These are phyloP conservation scores for Lentinula guzmanii DNA, from an alignment of 768 basidiomycete genomes.

Conservation along the genomic window DNA sequence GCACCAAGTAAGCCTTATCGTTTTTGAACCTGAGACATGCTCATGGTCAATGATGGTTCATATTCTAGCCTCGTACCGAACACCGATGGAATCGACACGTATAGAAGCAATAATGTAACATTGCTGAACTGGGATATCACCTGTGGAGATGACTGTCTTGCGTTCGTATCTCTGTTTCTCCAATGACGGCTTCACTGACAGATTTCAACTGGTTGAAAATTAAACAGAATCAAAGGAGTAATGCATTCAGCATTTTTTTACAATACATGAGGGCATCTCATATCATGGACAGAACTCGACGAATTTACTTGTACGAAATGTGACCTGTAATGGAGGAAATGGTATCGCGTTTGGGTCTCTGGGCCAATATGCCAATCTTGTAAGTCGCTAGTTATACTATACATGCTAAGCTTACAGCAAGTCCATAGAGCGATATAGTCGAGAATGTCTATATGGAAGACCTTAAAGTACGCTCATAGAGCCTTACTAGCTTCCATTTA, in stretches of 20 bases:
- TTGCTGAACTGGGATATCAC: slow-evolving; percentile 56
- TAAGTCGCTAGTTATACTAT: slow-evolving; percentile 14
- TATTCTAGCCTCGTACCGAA: slow-evolving; percentile 45
- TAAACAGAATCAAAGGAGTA: slow-evolving; percentile 44
- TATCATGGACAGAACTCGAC: slow-evolving; percentile 40
- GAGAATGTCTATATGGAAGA: slow-evolving; percentile 44
- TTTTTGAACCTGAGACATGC: slow-evolving; percentile 36
- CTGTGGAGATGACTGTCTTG: slow-evolving; percentile 60
- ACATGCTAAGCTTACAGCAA: background rate
- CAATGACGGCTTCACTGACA: background rate
- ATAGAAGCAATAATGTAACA: slow-evolving; percentile 40
- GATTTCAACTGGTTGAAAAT: slow-evolving; percentile 9
- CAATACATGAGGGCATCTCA: background rate
- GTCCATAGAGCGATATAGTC: slow-evolving; percentile 44
- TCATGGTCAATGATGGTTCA: background rate
- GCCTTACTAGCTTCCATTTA: background rate
- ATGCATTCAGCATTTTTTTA: slow-evolving; percentile 13
- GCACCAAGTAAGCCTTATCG: slow-evolving; percentile 41
- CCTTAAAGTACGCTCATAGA: slow-evolving; percentile 26
- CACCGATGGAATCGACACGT: slow-evolving; percentile 58
- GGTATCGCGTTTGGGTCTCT: slow-evolving; percentile 57
- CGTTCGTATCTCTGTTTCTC: background rate
- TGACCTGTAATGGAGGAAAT: slow-evolving; percentile 53
- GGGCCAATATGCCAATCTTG: slow-evolving; percentile 49
- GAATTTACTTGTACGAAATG: slow-evolving; percentile 39